These are phyloP conservation scores for Aspergillus mulundensis DNA, from an alignment of 495 filamentous ascomycete genomes.

Conservation along the genomic window DNA sequence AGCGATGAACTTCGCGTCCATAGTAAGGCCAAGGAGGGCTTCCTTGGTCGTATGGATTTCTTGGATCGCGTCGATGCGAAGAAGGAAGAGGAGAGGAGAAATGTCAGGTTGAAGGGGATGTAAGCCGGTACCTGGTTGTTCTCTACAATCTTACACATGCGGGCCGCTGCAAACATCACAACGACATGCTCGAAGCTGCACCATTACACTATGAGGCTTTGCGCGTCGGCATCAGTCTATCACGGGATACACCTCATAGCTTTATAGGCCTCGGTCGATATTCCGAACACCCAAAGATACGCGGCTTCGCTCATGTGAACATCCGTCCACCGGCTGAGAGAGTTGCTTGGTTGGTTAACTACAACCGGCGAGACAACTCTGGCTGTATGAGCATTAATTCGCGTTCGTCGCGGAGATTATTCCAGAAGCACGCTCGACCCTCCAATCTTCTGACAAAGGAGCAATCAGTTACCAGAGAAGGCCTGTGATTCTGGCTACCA, in stretches of 20 bases:
- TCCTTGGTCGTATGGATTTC: slow-evolving; percentile 82
- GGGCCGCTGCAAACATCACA: background rate
- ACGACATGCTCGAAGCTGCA: background rate
- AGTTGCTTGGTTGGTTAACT: background rate
- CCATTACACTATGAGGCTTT: background rate
- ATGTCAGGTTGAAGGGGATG: slow-evolving; percentile 54
- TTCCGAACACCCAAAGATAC: background rate
- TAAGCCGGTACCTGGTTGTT: slow-evolving; percentile 17
- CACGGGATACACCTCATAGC: background rate
- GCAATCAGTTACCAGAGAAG: too few relatives aligned
- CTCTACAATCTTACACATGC: background rate
- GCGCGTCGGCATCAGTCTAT: background rate
- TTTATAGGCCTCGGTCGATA: background rate
- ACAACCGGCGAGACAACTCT: background rate
- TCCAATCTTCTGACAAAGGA: too few relatives aligned
- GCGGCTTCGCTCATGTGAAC: background rate
- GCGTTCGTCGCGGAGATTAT: background rate
- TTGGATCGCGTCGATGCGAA: slow-evolving; percentile 74
- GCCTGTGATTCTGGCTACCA: too few relatives aligned
- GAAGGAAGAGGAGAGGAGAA: slow-evolving; percentile 70
- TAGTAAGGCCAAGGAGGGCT: slow-evolving; percentile 79
- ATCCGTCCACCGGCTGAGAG: background rate
- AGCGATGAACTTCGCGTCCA: slow-evolving; percentile 83
- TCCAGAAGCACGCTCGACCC: slow-evolving; percentile 41
- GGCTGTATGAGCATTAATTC: background rate